Base-by-base conservation (phyloP, 805 yeast species). In the Candida orba region DNA sequence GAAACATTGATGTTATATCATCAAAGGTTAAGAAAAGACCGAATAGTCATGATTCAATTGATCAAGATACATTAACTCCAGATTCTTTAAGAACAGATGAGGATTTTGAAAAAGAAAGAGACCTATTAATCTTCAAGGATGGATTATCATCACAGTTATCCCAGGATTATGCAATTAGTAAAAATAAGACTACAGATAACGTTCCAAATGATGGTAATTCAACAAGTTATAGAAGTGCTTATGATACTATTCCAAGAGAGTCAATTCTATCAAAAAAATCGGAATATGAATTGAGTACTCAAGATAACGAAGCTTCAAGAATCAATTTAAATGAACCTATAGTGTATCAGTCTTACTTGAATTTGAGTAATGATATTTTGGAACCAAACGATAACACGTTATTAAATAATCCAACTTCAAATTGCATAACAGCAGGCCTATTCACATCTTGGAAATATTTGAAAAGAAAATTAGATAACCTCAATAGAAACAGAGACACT, bases 1-100 rank as follows among this genome's bases (percentile, higher is more conserved):
- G 39, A 24, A 49, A 51, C 35, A 47, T 52, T 36, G 51, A 52
- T 29, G 44, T 45, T 25, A 47, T 51, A 31, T 52, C 56, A 29
- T 44, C 54, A 27, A 43, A 34, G 5, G 39, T 36, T 15, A 10
- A 31, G 4, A 32, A 15, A 6, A 43, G 29, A 25, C 38, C 46
- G 25, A 14, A 9, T 6, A 24, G 40, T 9, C 14, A 23, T n/a
- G 37, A 12, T 17, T 13, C 36, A 4, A n/a, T 17, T 10, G 36
- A 36, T 17, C 43, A 36, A 12, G 40, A 40, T 10, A 32, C 37
- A 14, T 15, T 43, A 30, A 34, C 24, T 13, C 41, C 40, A 24
- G 32, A 37, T 18, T 29, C 10, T 22, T 22, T 24, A n/a, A 41
- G 10, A 15, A 23, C 13, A 13, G 34, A 32, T 13, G 36, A 41